Base-by-base conservation (phyloP, 306 rosid species). In the Myrica gale region DNA sequence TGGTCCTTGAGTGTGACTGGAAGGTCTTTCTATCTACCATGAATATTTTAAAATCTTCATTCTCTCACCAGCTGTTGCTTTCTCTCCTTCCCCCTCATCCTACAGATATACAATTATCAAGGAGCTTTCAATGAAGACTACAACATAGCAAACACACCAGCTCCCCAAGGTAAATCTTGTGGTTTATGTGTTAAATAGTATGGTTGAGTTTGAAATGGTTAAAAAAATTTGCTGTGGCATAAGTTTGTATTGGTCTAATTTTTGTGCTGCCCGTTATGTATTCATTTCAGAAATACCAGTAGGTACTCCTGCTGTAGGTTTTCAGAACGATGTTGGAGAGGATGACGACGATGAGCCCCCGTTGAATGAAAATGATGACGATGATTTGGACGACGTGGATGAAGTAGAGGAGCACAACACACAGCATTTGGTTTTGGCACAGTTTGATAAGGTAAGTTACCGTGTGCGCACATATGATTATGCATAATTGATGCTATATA, bases 311-410 rank as follows among this genome's bases (percentile, higher is more conserved):
- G 90, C 92, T 68, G 84, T 79, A 43, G 79, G 83, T 60, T 52
- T 67, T 80, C 89, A 74, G 58, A 84, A 84, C 74, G 90, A 88
- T 67, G 73, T 82, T 32, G 76, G 74, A 16, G 89, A 89, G 8
- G 97, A 91, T 2, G 96, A 92, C 6, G 98, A 94, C 15, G 95
- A 88, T 8, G 98, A 96, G 70, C 97, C 96, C 54, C 92, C 99
- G 16, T 77, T 96, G 89, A 96, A 96, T 62, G 98, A 96, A 87
- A 85, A 96, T 42, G 99, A 96, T 41, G 98, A 95, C 11, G 99
- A 96, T 82, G 99, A 96, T 52, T 81, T 89, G 84, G 99, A 92
- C 84, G 99, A 96, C 81, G 83, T 87, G 80, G 98, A 96, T 61
- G 88, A 88, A 62, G 99, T 88, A 51, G 99, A 96, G 74, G 98